Evolutionary conservation across 345 rosid species (phyloP).

Genomic region (Excoecaria agallocha): DNA sequence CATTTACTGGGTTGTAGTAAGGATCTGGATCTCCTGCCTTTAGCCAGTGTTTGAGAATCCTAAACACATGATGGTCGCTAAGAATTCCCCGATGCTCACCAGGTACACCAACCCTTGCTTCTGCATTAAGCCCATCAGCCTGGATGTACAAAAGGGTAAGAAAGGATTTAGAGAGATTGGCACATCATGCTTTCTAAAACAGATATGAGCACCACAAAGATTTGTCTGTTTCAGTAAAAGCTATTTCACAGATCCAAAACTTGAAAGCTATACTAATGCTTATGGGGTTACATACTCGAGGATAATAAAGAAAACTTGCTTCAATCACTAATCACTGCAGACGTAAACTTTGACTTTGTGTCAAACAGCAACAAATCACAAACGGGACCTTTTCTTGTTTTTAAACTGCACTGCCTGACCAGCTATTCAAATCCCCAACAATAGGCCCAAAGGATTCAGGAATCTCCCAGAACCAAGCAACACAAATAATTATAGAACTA

Average conservation of each 20-base stretch:
- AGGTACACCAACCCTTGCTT: conserved; percentile 90
- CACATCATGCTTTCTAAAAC: neutral
- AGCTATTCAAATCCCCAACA: neutral
- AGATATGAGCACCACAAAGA: neutral
- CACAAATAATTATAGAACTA: neutral
- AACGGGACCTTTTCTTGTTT: neutral
- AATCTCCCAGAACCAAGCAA: neutral
- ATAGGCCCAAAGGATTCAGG: neutral
- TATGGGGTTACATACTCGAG: neutral
- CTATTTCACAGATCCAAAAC: neutral
- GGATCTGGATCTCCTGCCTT: conserved; percentile 81
- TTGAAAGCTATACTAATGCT: neutral
- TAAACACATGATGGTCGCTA: conserved; percentile 77
- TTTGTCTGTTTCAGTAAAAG: neutral
- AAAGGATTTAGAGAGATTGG: neutral
- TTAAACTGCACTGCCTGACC: no score
- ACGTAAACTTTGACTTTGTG: neutral
- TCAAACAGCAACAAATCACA: neutral
- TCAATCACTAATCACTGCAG: neutral
- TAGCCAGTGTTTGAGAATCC: conserved; percentile 86
- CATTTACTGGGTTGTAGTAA: conserved; percentile 81
- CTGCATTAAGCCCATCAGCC: conserved; percentile 95
- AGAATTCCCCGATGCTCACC: conserved; percentile 94
- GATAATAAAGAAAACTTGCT: neutral
- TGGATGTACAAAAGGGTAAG: conserved; percentile 17